Percentiles rank a stretch among this genome's conserved stretches.
Conservation (phyloP, 2,329 filamentous ascomycete genomes). For the Hymenotorrendiella dingleyae region DNA sequence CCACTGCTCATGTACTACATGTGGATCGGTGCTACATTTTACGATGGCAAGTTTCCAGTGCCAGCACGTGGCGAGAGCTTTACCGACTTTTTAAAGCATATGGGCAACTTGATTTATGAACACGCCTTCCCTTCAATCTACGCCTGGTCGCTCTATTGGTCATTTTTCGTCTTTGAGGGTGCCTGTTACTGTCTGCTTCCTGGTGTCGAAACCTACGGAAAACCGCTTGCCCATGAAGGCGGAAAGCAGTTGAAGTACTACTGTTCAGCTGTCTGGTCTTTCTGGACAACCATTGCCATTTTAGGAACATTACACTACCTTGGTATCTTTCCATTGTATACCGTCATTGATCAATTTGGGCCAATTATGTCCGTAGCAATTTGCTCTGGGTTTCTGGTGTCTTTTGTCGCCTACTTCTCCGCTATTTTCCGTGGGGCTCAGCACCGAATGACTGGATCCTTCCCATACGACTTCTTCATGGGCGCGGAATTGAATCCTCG, state of each 20-base stretch:
- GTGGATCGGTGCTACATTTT: slow-evolving; percentile 95
- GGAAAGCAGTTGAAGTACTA: slow-evolving; percentile 90
- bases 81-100: slow-evolving; percentile 63
- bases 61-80: slow-evolving; percentile 61
- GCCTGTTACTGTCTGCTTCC: slow-evolving; percentile 80
- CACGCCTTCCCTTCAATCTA: slow-evolving; percentile 76
- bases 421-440: slow-evolving; percentile 73
- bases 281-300: slow-evolving; percentile 77
- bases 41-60: slow-evolving; percentile 73
- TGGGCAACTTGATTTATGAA: slow-evolving; percentile 69
- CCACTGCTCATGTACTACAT: slow-evolving; percentile 98
- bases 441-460: slow-evolving; percentile 85
- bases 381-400: slow-evolving; percentile 78
- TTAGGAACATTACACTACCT: slow-evolving; percentile 71
- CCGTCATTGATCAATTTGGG: slow-evolving; percentile 90
- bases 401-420: slow-evolving; percentile 79
- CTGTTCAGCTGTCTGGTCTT: slow-evolving; percentile 82
- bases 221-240: slow-evolving; percentile 74
- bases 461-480: slow-evolving; percentile 87
- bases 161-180: slow-evolving; percentile 80
- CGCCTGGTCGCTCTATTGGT: slow-evolving; percentile 94
- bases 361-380: slow-evolving; percentile 91
- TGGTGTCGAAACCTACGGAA: slow-evolving; percentile 81
- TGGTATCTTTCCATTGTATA: slow-evolving; percentile 84
- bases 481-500: slow-evolving; percentile 81